Evolutionary conservation across 169 alveolate genomes (phyloP), one percentile per base, ranked within the genome.

Genomic region (Plasmodium coatneyi): DNA sequence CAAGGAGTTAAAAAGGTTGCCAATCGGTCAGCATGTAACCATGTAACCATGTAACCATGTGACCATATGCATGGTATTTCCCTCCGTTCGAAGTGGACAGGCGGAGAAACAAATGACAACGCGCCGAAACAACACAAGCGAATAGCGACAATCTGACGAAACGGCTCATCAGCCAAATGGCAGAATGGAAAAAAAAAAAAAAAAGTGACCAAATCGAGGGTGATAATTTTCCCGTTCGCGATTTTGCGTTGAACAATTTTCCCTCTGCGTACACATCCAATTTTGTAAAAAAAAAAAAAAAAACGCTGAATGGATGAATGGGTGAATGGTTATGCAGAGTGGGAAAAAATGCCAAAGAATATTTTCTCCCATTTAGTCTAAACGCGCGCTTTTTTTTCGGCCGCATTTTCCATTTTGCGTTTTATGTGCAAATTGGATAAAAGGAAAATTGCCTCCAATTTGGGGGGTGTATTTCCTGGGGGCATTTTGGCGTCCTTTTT

Each of bases 11-110:
- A 5, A 56, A 82, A 56, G 14, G 71, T 54, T 54, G 7, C 66
- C 16, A 12, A 9, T 25, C 2, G 71, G 36, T 30, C 36, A 28
- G 14, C n/a, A 81, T 30, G 71, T 25, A n/a, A 14, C 41, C 71
- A 81, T 81, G 71, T 25, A n/a, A 14, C 41, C 71, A 81, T 81
- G 71, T 25, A n/a, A 14, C 41, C 71, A 81, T 81, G 71, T 25
- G 34, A 14, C 41, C 71, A 81, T 81, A 22, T 54, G 41, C 36
- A 9, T 14, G 32, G 34, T 52, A 54, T 82, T 32, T 82, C 39
- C 56, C 56, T 80, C 3, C 34, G 49, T 16, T 46, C 56, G 14
- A 14, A 60, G 32, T 60, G 32, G 32, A 60, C 32, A 25, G 74
- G 28, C 74, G 28, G 74, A 60, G 36, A 60, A 16, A 60, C 32